These are phyloP conservation scores for Neurospora sp. DNA, from an alignment of 495 filamentous ascomycete genomes.

Conservation along the genomic window DNA sequence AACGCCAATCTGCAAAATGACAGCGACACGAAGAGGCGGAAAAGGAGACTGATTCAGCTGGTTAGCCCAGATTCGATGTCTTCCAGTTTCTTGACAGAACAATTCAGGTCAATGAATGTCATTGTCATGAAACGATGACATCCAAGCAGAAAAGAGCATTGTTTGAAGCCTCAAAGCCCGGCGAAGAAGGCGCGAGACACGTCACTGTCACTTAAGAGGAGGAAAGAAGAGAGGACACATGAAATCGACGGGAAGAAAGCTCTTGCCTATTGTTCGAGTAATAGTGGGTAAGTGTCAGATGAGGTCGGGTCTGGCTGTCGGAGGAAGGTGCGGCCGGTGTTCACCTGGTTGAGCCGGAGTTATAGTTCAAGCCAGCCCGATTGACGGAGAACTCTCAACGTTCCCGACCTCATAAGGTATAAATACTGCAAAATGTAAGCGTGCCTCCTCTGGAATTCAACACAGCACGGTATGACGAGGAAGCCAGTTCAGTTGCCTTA, in stretches of 20 bases:
- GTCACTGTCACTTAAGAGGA: not conserved
- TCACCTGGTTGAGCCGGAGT: not conserved
- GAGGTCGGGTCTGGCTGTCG: not conserved
- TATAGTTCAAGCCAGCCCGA: not conserved
- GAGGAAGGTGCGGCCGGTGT: not conserved
- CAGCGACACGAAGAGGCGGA: not conserved
- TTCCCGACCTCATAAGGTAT: not conserved
- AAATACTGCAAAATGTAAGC: not conserved
- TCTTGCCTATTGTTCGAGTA: not conserved
- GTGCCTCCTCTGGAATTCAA: not conserved
- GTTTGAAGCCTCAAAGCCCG: not conserved
- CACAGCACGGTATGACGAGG: not conserved
- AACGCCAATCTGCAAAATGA: not conserved
- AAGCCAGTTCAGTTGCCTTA: not conserved
- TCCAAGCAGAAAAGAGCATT: not conserved
- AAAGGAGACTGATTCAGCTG: not conserved
- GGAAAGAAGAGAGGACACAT: not conserved
- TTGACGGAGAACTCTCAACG: not conserved
- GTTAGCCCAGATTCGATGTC: not conserved
- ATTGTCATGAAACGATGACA: not conserved
- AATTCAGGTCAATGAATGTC: not conserved
- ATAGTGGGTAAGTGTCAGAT: not conserved
- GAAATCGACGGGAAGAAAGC: not conserved
- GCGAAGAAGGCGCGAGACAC: not conserved
- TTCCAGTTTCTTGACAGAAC: not conserved